A percentile compares a stretch with the other conserved stretches of the same genome.
Evolutionary conservation across 2,329 filamentous ascomycete genomes (phyloP).

Genomic region (Neonectria punicea): DNA sequence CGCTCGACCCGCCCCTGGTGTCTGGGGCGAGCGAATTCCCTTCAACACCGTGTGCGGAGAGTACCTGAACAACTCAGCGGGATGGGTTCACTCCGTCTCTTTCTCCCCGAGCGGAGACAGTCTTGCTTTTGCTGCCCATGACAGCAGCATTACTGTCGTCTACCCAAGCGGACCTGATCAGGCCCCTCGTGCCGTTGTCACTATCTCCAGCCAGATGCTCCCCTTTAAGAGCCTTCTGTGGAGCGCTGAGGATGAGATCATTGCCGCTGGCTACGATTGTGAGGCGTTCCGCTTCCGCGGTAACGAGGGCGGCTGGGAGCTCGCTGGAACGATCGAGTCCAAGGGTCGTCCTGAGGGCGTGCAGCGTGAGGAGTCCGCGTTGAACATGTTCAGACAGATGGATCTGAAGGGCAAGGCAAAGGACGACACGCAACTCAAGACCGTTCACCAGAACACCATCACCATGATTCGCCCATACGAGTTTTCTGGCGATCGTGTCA

Average conservation of each 20-base stretch:
- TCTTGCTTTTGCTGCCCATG: slow-evolving; percentile 94
- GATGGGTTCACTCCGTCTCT: slow-evolving; percentile 93
- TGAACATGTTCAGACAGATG: slow-evolving; percentile 99
- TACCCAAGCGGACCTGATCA: slow-evolving; percentile 94
- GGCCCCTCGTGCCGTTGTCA: slow-evolving; percentile 89
- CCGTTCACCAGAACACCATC: slow-evolving; percentile 96
- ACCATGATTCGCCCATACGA: slow-evolving; percentile 84
- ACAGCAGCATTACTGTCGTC: slow-evolving; percentile 95
- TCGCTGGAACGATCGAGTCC: slow-evolving; percentile 82
- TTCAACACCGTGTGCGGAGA: slow-evolving; percentile 99
- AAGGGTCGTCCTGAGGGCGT: slow-evolving; percentile 72
- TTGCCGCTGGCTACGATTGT: slow-evolving; percentile 90
- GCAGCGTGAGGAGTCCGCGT: slow-evolving; percentile 84
- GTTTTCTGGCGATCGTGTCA: slow-evolving; percentile 70
- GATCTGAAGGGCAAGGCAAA: slow-evolving; percentile 93
- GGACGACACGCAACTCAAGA: slow-evolving; percentile 94
- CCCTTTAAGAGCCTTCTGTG: slow-evolving; percentile 94
- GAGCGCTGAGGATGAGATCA: slow-evolving; percentile 91
- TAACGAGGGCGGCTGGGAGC: slow-evolving; percentile 81
- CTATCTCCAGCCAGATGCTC: slow-evolving; percentile 86
- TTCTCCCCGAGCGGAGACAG: slow-evolving; percentile 94
- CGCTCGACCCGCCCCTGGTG: slow-evolving; percentile 82
- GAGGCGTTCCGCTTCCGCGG: slow-evolving; percentile 93
- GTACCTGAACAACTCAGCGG: slow-evolving; percentile 93
- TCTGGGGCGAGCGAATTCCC: slow-evolving; percentile 94